Conservation (phyloP, 2,329 filamentous ascomycete species). For the Microsporum ferrugineum region DNA sequence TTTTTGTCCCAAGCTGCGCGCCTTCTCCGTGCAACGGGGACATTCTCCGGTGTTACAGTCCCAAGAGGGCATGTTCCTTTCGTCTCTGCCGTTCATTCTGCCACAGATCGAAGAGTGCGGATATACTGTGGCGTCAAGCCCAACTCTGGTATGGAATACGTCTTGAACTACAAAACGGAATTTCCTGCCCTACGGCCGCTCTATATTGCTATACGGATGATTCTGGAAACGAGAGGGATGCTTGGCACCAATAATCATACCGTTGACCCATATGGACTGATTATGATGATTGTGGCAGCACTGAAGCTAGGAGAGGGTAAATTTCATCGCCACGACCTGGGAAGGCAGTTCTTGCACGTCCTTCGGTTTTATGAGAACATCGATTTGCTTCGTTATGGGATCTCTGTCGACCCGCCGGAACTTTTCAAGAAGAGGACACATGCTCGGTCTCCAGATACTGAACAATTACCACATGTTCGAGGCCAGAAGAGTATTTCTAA, state of each 20-base stretch:
- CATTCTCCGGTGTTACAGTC: conserved; percentile 17
- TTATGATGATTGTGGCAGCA: conserved; percentile 47
- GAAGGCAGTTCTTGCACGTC: conserved; percentile 37
- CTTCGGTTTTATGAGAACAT: conserved; percentile 40
- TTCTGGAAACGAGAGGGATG: conserved; percentile 41
- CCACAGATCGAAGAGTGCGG: conserved; percentile 42
- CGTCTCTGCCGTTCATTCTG: conserved; percentile 32
- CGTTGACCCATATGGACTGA: conserved; percentile 43
- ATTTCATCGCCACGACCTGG: conserved; percentile 24
- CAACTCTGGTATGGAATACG: conserved; percentile 31
- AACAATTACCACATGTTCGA: conserved; percentile 14
- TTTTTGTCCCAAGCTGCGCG: conserved; percentile 19
- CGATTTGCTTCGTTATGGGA: conserved; percentile 36
- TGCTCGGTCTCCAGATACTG: background rate
- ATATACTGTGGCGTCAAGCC: conserved; percentile 38
- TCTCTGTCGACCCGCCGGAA: conserved; percentile 40
- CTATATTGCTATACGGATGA: conserved; percentile 40
- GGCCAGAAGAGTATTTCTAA: conserved; percentile 32
- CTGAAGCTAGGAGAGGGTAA: conserved; percentile 35
- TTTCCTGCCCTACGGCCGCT: conserved; percentile 40
- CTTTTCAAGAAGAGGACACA: conserved; percentile 31
- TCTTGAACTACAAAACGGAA: conserved; percentile 38
- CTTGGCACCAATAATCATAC: conserved; percentile 39
- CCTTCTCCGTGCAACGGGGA: conserved; percentile 16
- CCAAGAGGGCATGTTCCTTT: conserved; percentile 22